Base-by-base conservation (phyloP, 306 rosid species). In the Cicer cuneatum region DNA sequence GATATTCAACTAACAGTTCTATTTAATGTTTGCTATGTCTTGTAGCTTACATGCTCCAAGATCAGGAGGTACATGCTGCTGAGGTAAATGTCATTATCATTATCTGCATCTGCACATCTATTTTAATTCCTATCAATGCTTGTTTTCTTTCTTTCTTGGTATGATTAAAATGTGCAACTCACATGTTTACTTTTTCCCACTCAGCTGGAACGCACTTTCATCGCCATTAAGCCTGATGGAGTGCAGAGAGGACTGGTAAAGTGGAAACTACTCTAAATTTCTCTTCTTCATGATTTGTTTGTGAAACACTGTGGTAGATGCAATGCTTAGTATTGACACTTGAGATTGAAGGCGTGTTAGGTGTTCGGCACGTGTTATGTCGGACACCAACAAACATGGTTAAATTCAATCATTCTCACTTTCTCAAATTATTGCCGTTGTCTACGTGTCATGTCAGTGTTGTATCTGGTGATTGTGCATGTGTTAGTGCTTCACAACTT, bases 191-290 rank as follows among this genome's bases (percentile, higher is more conserved):
- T 45, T 63, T 73, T 72, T 65, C 65, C 18, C 58, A 38, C 64
- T 48, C 83, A 80, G 83, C 53, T 86, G 52, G 98, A 93, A 82
- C 93, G 96, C 82, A 91, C 97, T 18, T 93, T 93, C 87, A 93
- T 93, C 75, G 98, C 97, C 70, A 93, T 93, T 78, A 93, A 93
- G 86, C 98, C 98, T 38, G 98, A 93, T 2, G 98, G 98, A 57
- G 92, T 93, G 66, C 98, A 91, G 72, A 88, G 98, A 87, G 98
- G 98, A 37, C 89, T 93, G 87, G 98, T 90, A 86, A 80, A 83
- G 80, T 81, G 66, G 73, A 69, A 59, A 59, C 19, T 59, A 35
- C 41, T 57, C 41, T 57, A 38, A 21, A 53, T 46, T 54, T 70
- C 56, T 82, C 61, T 68, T 78, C 21, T 54, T 64, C 41, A 45